Evolutionary conservation across 208 protist species (phyloP).

Genomic region (Crithidia bombi): DNA sequence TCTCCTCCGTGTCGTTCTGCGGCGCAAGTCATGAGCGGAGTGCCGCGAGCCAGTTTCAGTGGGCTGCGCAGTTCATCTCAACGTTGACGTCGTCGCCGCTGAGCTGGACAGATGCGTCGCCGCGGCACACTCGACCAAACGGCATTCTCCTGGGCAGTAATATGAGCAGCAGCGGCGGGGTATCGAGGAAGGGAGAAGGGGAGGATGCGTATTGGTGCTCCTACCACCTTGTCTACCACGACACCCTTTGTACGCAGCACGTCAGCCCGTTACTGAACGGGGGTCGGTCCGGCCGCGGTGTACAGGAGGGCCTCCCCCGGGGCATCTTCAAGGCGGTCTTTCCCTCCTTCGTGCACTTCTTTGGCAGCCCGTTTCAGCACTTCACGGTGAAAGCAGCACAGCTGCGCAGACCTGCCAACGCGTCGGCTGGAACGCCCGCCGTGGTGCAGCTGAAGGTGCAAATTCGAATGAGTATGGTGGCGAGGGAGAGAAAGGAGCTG

Average conservation of each 20-base stretch:
- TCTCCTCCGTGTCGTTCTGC: constrained; percentile 78
- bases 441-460: constrained; percentile 46
- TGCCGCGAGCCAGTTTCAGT: constrained; percentile 58
- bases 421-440: not conserved
- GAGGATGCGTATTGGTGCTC: constrained; percentile 59
- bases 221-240: constrained; percentile 76
- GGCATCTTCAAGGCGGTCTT: constrained; percentile 72
- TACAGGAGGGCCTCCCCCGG: constrained; percentile 55
- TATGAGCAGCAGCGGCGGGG: not conserved
- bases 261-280: constrained; percentile 67
- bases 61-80: constrained; percentile 82
- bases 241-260: constrained; percentile 84
- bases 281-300: constrained; percentile 51
- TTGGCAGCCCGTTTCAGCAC: constrained; percentile 71
- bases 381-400: constrained; percentile 53
- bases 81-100: constrained; percentile 80
- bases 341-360: constrained; percentile 54
- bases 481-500: constrained; percentile 29
- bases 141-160: constrained; percentile 38
- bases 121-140: constrained; percentile 65
- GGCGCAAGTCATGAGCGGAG: constrained; percentile 28
- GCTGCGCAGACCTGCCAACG: constrained; percentile 4
- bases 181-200: not conserved
- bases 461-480: constrained; percentile 69
- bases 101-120: constrained; percentile 67